Conservation (phyloP, 352 stramenopile genomes). For the Pythium angustatum region DNA sequence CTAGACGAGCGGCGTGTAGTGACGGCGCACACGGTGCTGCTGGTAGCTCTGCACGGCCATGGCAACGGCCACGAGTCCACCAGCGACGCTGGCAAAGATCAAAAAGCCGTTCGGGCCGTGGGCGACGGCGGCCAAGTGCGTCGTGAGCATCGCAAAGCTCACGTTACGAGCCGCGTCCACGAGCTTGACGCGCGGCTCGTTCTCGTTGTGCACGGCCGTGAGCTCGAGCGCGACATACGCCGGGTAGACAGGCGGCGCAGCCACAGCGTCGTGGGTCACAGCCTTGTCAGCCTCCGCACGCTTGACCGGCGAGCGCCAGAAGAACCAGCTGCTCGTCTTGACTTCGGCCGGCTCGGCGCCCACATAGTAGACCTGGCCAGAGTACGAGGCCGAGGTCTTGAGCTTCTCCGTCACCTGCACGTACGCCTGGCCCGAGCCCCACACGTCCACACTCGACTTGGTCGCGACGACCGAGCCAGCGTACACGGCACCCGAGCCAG, state of each 20-base stretch:
- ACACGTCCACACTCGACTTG: constrained; percentile 44
- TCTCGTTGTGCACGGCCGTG: constrained; percentile 29
- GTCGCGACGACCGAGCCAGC: constrained; percentile 45
- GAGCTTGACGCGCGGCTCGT: constrained; percentile 38
- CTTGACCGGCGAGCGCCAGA: constrained; percentile 55
- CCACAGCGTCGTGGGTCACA: constrained; percentile 32
- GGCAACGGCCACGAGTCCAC: constrained; percentile 41
- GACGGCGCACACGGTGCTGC: constrained; percentile 46
- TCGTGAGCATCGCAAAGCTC: constrained; percentile 9
- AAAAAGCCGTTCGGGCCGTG: constrained; percentile 36
- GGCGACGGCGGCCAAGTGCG: constrained; percentile 22
- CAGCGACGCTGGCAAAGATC: constrained; percentile 40
- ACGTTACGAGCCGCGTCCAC: constrained; percentile 13
- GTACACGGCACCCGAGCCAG: constrained; percentile 48
- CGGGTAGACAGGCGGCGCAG: constrained; percentile 23
- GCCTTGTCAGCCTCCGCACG: constrained; percentile 41
- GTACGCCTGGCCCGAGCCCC: constrained; percentile 44
- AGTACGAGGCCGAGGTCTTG: constrained; percentile 50
- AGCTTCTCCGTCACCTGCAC: constrained; percentile 53
- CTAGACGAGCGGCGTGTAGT: constrained; percentile 59
- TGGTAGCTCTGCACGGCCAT: constrained; percentile 45
- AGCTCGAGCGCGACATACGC: constrained; percentile 22
- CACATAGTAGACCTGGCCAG: constrained; percentile 54
- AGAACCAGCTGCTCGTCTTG: constrained; percentile 57
- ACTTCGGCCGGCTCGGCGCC: constrained; percentile 38